A percentile compares a stretch with the other conserved stretches of the same genome.
Evolutionary conservation across 2,329 filamentous ascomycete species (phyloP).

Genomic region (Fusarium tupiense): DNA sequence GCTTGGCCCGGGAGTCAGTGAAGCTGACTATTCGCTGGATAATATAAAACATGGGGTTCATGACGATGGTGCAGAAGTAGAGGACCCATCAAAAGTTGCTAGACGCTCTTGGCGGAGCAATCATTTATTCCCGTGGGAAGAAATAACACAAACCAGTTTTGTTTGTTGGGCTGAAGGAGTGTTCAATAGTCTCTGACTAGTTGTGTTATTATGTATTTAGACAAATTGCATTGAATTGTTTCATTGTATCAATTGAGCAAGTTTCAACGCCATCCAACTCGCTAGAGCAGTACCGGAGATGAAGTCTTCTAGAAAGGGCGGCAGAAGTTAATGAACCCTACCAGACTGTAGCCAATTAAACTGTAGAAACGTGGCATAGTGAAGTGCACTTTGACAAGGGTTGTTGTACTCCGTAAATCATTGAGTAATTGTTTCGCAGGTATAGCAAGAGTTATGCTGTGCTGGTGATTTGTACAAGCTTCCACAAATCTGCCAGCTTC

Average conservation of each 20-base stretch:
- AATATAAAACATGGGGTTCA: background rate
- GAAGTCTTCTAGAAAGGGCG: conserved; percentile 41
- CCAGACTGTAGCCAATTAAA: conserved; percentile 25
- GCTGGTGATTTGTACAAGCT: no score
- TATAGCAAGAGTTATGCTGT: background rate
- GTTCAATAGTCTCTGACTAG: background rate
- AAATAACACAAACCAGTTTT: background rate
- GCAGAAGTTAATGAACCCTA: conserved; percentile 30
- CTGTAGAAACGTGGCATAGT: conserved; percentile 2
- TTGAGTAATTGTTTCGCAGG: background rate
- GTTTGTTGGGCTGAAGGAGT: background rate
- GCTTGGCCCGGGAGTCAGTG: conserved; percentile 48
- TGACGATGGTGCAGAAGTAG: background rate
- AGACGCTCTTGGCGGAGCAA: conserved; percentile 6
- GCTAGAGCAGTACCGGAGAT: conserved; percentile 30
- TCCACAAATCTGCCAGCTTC: background rate
- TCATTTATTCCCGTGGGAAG: conserved; percentile 24
- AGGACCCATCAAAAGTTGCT: conserved; percentile 11
- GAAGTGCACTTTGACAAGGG: conserved; percentile 1
- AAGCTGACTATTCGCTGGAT: conserved; percentile 5
- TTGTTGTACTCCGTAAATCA: background rate
- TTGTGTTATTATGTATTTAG: background rate
- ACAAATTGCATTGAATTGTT: background rate
- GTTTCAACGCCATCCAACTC: conserved; percentile 1
- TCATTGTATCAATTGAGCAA: background rate